Percentiles rank a stretch among this genome's conserved stretches.
Conservation (phyloP, 129 eudicot species). For the Kitagawia praeruptora region DNA sequence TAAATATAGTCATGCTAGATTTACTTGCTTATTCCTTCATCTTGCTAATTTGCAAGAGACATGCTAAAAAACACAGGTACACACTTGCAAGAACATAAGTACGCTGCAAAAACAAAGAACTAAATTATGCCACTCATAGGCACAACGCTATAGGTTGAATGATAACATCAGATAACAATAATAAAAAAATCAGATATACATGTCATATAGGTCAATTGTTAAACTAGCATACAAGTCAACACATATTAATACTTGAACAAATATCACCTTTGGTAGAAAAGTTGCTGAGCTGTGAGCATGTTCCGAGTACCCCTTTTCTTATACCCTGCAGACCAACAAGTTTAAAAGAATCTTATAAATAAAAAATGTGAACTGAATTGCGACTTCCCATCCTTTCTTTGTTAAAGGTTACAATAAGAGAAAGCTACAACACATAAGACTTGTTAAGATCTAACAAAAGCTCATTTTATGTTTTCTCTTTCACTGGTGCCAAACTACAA, state of each 20-base stretch:
- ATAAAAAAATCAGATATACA: background rate
- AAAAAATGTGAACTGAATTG: background rate
- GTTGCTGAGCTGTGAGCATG: constrained; percentile 29
- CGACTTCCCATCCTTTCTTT: background rate
- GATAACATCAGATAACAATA: background rate
- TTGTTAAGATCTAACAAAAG: no score
- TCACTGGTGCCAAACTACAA: no score
- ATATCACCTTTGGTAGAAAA: constrained; percentile 66
- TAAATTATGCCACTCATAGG: background rate
- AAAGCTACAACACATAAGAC: no score
- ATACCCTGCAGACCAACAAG: constrained; percentile 38
- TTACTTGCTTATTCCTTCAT: background rate
- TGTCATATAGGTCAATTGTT: background rate
- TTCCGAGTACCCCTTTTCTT: constrained; percentile 38
- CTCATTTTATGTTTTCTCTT: no score
- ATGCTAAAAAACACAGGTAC: background rate
- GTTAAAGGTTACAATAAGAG: no score
- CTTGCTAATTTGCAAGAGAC: background rate
- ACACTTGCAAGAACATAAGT: background rate
- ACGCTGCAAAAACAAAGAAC: background rate
- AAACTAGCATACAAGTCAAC: background rate
- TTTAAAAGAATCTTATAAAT: background rate
- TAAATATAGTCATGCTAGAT: background rate
- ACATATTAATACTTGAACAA: background rate
- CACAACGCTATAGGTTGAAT: background rate